A percentile compares a stretch with the other conserved stretches of the same genome.
These are phyloP conservation scores for Trichosporon sp. DNA, from an alignment of 1,284 basidiomycete genomes.

Conservation along the genomic window DNA sequence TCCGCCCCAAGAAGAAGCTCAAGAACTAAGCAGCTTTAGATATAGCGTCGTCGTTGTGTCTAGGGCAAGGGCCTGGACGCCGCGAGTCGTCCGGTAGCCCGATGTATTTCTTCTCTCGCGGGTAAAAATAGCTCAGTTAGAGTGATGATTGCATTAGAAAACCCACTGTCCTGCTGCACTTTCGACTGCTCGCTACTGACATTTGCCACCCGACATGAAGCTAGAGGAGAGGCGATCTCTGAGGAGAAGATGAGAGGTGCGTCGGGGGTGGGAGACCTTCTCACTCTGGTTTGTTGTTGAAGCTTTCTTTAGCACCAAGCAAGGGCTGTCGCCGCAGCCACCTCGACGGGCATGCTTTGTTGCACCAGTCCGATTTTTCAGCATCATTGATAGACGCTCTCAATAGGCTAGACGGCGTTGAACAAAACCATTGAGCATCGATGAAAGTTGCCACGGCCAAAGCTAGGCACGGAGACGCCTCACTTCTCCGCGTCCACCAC, in stretches of 20 bases:
- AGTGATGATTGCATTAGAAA: constrained; percentile 2
- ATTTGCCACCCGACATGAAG: not conserved
- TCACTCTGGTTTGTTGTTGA: too few relatives aligned
- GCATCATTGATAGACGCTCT: not conserved
- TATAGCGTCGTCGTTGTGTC: constrained; percentile 6
- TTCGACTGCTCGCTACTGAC: not conserved
- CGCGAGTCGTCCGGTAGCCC: constrained; percentile 26
- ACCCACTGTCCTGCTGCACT: not conserved
- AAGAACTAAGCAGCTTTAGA: constrained; percentile 59
- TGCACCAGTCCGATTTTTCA: too few relatives aligned
- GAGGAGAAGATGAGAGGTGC: not conserved
- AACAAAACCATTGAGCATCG: not conserved
- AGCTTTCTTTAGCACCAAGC: too few relatives aligned
- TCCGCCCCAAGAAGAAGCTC: constrained; percentile 85
- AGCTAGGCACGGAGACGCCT: not conserved
- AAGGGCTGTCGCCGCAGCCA: too few relatives aligned
- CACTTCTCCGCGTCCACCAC: not conserved
- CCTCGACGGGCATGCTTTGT: too few relatives aligned
- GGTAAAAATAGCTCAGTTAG: constrained; percentile 5
- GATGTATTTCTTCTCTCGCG: constrained; percentile 31
- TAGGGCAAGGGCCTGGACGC: constrained; percentile 10
- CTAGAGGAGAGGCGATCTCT: not conserved
- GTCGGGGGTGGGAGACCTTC: too few relatives aligned
- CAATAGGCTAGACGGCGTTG: not conserved
- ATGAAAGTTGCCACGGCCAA: not conserved